Conservation (phyloP, 257 asterid species). For the Lycium barbarum region DNA sequence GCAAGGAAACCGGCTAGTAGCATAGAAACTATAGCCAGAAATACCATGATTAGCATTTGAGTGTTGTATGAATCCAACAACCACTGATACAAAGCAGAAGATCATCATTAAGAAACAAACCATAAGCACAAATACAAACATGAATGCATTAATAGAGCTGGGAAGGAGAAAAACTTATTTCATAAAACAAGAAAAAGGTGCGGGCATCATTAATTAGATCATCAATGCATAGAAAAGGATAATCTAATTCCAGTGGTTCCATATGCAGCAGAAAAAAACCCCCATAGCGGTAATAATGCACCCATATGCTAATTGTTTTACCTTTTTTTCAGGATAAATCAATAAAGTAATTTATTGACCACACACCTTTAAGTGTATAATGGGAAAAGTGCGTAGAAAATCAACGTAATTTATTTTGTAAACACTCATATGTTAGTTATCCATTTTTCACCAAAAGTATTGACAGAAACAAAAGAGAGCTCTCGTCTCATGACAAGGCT, state of each 20-base stretch:
- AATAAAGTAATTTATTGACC: background rate
- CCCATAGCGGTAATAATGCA: background rate
- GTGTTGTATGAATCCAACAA: conserved; percentile 81
- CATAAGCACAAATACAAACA: background rate
- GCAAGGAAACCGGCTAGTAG: conserved; percentile 82
- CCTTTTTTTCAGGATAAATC: background rate
- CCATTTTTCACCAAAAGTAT: background rate
- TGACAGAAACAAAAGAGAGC: background rate
- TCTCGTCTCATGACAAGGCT: background rate
- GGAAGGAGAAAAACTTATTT: background rate
- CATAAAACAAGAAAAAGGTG: background rate
- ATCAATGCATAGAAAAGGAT: background rate
- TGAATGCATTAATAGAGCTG: conserved; percentile 9
- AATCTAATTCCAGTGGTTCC: background rate
- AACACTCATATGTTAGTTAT: background rate
- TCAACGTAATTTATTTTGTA: background rate
- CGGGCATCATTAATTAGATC: conserved; percentile 6
- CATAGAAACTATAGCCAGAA: conserved; percentile 80
- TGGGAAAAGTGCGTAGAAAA: background rate
- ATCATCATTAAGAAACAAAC: conserved; percentile 32
- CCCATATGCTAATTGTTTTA: background rate
- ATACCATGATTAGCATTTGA: conserved; percentile 82
- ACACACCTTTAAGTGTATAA: background rate
- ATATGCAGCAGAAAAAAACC: background rate
- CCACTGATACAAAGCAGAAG: conserved; percentile 75